Conservation (phyloP, 257 asterid genomes). For the Euphrasia confusa region DNA sequence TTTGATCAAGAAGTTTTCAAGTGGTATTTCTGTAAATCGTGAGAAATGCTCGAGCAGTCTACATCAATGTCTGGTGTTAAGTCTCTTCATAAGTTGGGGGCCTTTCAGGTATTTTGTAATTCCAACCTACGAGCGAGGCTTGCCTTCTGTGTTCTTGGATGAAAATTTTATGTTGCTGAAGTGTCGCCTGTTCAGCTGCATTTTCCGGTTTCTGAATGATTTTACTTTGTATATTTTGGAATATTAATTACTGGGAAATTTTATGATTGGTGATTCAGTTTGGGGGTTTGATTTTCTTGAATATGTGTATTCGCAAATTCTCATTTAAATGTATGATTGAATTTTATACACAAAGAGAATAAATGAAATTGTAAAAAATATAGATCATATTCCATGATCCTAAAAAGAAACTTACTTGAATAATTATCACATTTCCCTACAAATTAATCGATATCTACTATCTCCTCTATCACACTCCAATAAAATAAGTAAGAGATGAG, state of each 20-base stretch:
- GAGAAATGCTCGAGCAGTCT: neutral
- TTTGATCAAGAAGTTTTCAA: neutral
- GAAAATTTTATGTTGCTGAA: slow-evolving; percentile 16
- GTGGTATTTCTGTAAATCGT: neutral
- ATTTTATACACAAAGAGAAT: no score
- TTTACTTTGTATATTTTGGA: slow-evolving; percentile 22
- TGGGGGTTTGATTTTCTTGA: no score
- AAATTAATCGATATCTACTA: no score
- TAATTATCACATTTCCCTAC: no score
- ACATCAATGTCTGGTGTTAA: neutral
- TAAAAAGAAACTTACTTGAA: no score
- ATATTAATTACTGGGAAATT: slow-evolving; percentile 11
- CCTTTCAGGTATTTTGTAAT: slow-evolving; percentile 24
- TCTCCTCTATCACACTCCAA: no score
- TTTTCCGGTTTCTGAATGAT: slow-evolving; percentile 3
- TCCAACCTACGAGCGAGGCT: slow-evolving; percentile 2
- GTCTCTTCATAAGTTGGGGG: neutral
- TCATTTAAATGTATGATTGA: no score
- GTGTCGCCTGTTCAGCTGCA: slow-evolving; percentile 13
- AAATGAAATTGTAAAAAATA: no score
- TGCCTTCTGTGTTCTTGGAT: neutral
- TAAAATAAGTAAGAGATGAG: no score
- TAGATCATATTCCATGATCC: no score
- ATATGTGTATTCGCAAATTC: no score
- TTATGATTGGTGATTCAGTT: neutral